Base-by-base conservation (phyloP, 345 rosid species). In the Eutrema heterophyllum region DNA sequence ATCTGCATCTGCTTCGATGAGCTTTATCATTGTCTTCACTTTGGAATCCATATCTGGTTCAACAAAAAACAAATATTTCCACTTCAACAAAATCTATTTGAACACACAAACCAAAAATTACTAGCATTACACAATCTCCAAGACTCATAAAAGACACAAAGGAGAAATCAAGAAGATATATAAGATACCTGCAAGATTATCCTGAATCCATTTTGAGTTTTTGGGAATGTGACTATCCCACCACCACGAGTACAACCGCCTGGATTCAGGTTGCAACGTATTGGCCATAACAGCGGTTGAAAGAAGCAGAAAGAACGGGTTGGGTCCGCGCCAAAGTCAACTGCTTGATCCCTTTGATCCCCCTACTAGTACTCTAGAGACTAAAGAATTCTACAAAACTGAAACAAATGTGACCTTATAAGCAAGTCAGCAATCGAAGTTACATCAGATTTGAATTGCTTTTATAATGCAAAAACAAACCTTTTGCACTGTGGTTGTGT, bases 121-220 rank as follows among this genome's bases (percentile, higher is more conserved):
- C n/a, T n/a, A n/a, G n/a, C n/a, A n/a, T n/a, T 6, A 9, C 61
- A 56, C n/a, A 62, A 5, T 12, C 44, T 55, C 7, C 4, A 40
- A 54, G 40, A 68, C 27, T 53, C 27, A 11, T 49, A 27, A 68
- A 53, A 39, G 53, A 32, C 59, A 29, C 38, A 30, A 6, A 29
- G 39, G 29, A 64, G 21, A 64, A 30, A 4, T 18, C 15, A 21
- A 64, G 40, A 27, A 45, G 29, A 46, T 46, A 30, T 27, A n/a
- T n/a, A n/a, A n/a, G n/a, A 21, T 65, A 89, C 98, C 67, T 27
- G 50, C 26, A 62, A 62, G 38, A 89, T 96, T 96, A 11, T 92
- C 98, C 58, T 92, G 99, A 78, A 96, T 97, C 99, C 99, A 96
- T 84, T 90, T 96, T 5, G 98, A 96, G 87, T 92, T 96, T 76